Evolutionary conservation across 805 yeast species (phyloP), one percentile per base, ranked within the genome.

Genomic region (Candida michaelii): DNA sequence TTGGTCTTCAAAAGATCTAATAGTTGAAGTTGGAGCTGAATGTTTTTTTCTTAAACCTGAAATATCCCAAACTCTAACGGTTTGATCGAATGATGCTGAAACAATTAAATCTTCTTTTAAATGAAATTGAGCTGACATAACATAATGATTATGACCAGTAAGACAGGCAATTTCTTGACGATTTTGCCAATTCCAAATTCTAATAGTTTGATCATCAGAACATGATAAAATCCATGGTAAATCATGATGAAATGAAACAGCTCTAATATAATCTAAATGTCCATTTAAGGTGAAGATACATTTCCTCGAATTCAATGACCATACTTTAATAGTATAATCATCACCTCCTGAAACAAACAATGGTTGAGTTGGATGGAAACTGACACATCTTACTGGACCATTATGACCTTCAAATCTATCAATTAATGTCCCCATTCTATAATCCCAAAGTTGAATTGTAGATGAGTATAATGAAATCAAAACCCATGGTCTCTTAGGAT

Each of bases 151-250:
- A 66, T 93, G 99, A 48, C 99, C 99, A 6, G 99, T 91, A 53
- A 93, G 71, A 58, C 97, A 89, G 8, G 98, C 98, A 58, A 93
- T 85, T 58, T 93, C 98, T 63, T 89, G 91, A 55, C 99, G 82
- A 63, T 90, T 90, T 73, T 95, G 99, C 99, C 99, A 93, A 70
- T 93, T 95, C 99, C 99, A 93, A 52, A 93, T 91, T 63, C 99
- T 79, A 51, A 95, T 89, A 24, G 99, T 93, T 69, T 93, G 99
- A 73, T 93, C 99, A 66, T 93, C 99, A 34, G 97, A 88, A 47
- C 93, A 83, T 18, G 97, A 85, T 46, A 93, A 80, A 59, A 93
- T 86, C 99, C 99, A 93, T 7, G 99, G 99, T 61, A 93, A 74
- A 62, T 89, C 97, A 55, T 82, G 85, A 70, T 93, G 99, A 79